These are phyloP conservation scores for Dendrocalamus sinicus DNA, from an alignment of 176 grass and related monocot genomes.

Conservation along the genomic window DNA sequence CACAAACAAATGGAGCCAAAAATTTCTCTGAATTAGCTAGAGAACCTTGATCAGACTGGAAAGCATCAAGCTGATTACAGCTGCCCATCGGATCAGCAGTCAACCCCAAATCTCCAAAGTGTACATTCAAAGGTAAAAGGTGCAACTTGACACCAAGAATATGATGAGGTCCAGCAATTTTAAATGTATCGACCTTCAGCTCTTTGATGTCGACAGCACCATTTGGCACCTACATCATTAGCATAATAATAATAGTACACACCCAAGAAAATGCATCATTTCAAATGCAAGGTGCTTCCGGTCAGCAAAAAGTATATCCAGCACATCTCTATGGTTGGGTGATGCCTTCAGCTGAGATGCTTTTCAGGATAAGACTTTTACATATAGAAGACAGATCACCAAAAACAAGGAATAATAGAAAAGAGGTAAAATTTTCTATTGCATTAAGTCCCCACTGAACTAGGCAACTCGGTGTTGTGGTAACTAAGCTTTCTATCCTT, in stretches of 20 bases:
- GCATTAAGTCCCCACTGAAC: slow-evolving; percentile 13
- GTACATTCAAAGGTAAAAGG: slow-evolving; percentile 72
- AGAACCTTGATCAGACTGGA: slow-evolving; percentile 66
- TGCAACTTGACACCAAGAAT: slow-evolving; percentile 85
- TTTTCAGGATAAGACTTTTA: slow-evolving; percentile 42
- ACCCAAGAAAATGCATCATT: slow-evolving; percentile 31
- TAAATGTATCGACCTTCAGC: slow-evolving; percentile 74
- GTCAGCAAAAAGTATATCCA: slow-evolving; percentile 6
- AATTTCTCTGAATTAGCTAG: slow-evolving; percentile 55
- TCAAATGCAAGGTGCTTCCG: background rate
- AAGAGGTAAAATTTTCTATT: background rate
- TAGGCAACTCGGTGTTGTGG: background rate
- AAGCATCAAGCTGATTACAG: slow-evolving; percentile 67
- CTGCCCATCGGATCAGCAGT: slow-evolving; percentile 48
- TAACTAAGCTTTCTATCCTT: background rate
- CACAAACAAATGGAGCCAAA: slow-evolving; percentile 68
- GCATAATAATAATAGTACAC: slow-evolving; percentile 9
- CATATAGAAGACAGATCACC: slow-evolving; percentile 20
- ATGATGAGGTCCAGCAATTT: slow-evolving; percentile 69
- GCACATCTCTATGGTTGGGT: slow-evolving; percentile 1
- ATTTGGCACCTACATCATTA: slow-evolving; percentile 66
- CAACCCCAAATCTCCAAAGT: slow-evolving; percentile 68
- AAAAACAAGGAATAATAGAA: background rate
- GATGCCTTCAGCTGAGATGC: slow-evolving; percentile 22
- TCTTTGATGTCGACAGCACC: slow-evolving; percentile 78